Evolutionary conservation across 2,329 filamentous ascomycete genomes (phyloP).

Genomic region (Clarireedia sp.): DNA sequence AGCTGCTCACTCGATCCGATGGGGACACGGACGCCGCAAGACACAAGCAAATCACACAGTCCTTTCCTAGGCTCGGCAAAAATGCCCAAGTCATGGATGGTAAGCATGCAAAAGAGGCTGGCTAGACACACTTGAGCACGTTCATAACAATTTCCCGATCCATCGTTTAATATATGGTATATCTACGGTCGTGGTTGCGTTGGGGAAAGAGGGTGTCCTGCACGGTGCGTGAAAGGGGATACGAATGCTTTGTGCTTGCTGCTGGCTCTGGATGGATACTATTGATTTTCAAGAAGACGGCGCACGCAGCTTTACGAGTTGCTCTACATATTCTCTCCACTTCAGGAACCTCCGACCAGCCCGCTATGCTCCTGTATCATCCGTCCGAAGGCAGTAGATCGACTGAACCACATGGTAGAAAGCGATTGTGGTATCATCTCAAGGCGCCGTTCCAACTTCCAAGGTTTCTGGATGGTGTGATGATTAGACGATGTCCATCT

Average conservation of each 20-base stretch:
- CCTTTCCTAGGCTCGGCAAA: not conserved
- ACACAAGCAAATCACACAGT: slow-evolving; percentile 2
- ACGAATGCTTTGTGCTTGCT: not conserved
- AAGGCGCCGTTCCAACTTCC: not conserved
- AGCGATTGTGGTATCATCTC: slow-evolving; percentile 8
- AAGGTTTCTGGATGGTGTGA: not conserved
- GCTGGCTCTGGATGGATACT: not conserved
- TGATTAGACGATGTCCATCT: not conserved
- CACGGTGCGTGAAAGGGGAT: too few relatives aligned
- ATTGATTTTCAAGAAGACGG: not conserved
- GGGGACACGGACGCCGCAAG: not conserved
- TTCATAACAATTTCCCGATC: slow-evolving; percentile 3
- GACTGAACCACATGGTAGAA: not conserved
- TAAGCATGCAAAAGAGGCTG: slow-evolving; percentile 8
- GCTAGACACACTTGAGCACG: slow-evolving; percentile 7
- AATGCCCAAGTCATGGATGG: not conserved
- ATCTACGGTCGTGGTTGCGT: not conserved
- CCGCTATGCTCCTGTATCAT: slow-evolving; percentile 15
- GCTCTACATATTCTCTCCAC: not conserved
- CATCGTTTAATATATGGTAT: slow-evolving; percentile 2
- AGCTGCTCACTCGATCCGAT: not conserved
- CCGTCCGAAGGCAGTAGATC: not conserved
- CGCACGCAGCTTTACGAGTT: not conserved
- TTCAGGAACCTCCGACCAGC: slow-evolving; percentile 1
- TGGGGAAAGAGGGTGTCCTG: too few relatives aligned